These are phyloP conservation scores for Epichloe elymi DNA, from an alignment of 2,329 filamentous ascomycete species.

Conservation along the genomic window DNA sequence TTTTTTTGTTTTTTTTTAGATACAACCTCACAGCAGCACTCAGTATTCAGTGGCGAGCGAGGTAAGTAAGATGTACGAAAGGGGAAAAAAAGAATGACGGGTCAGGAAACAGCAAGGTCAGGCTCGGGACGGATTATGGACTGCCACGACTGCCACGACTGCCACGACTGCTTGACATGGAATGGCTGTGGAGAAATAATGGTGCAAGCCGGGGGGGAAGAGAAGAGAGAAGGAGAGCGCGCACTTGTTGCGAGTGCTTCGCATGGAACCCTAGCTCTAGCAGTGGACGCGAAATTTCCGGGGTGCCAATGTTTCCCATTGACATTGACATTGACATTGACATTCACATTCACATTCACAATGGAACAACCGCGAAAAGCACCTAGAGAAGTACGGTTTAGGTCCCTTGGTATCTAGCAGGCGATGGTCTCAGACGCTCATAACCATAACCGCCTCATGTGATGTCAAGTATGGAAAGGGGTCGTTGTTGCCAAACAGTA, in stretches of 20 bases:
- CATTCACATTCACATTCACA: neutral
- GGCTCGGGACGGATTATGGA: neutral
- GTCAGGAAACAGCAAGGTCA: neutral
- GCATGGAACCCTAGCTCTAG: neutral
- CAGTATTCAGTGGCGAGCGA: neutral
- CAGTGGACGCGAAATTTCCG: neutral
- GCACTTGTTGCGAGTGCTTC: neutral
- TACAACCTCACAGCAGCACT: neutral
- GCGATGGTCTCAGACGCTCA: no score
- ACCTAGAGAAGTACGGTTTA: no score
- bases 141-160: no score
- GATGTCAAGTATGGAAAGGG: no score
- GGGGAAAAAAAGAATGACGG: neutral
- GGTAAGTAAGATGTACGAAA: neutral
- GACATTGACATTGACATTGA: neutral
- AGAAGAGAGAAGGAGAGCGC: neutral
- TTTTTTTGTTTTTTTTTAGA: no score
- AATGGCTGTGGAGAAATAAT: slow-evolving; percentile 1
- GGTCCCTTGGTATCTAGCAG: no score
- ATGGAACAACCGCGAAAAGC: no score
- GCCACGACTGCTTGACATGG: neutral
- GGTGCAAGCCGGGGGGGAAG: neutral
- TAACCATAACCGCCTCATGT: no score
- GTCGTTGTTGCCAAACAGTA: no score
- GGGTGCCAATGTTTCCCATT: neutral